A percentile compares a stretch with the other conserved stretches of the same genome.
Evolutionary conservation across 805 yeast species (phyloP).

Genomic region (Lipomyces orientalis): DNA sequence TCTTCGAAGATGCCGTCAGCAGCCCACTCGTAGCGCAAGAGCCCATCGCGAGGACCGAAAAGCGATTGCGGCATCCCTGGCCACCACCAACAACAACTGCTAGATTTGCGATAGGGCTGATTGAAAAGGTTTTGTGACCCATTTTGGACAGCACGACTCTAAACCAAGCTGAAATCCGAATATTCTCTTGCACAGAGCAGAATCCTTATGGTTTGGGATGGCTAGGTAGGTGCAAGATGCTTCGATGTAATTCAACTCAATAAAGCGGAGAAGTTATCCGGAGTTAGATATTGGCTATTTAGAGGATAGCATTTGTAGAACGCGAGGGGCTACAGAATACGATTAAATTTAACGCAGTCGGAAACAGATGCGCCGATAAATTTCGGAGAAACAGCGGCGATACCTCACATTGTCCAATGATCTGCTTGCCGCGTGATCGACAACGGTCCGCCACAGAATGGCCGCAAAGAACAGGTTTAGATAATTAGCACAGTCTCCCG

Average conservation of each 20-base stretch:
- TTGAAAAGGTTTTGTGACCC: background rate
- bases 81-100: slow-evolving; percentile 8
- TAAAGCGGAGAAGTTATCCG: background rate
- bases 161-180: background rate
- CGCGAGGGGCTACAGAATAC: background rate
- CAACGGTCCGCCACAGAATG: too few species aligned
- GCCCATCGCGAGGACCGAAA: slow-evolving; percentile 7
- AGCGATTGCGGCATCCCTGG: slow-evolving; percentile 5
- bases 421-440: background rate
- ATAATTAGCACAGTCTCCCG: too few species aligned
- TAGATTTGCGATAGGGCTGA: slow-evolving; percentile 4
- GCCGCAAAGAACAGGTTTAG: too few species aligned
- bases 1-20: slow-evolving; percentile 11
- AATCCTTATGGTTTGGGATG: background rate
- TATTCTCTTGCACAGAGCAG: background rate
- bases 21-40: slow-evolving; percentile 3
- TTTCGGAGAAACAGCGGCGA: background rate
- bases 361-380: background rate
- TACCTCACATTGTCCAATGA: background rate
- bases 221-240: background rate
- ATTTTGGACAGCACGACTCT: background rate
- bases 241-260: background rate
- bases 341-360: too few species aligned
- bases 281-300: background rate
- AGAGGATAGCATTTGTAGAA: background rate